Evolutionary conservation across 2,329 filamentous ascomycete genomes (phyloP).

Genomic region (Hyphodiscus sp.): DNA sequence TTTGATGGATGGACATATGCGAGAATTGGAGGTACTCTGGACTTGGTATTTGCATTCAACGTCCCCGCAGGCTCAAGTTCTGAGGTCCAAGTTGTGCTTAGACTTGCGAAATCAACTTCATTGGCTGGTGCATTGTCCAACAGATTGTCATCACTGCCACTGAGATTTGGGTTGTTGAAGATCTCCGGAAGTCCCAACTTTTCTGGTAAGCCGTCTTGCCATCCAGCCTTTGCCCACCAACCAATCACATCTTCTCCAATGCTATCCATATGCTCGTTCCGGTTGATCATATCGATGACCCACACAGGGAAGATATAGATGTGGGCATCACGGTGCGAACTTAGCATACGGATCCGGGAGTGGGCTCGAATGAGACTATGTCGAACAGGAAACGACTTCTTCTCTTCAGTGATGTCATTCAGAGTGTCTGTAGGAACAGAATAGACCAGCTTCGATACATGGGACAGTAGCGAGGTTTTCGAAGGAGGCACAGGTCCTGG

Average conservation of each 20-base stretch:
- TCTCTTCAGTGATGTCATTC: constrained; percentile 73
- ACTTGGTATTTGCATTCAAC: constrained; percentile 7
- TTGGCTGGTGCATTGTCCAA: constrained; percentile 24
- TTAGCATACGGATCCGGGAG: constrained; percentile 71
- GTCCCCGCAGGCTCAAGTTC: constrained; percentile 6
- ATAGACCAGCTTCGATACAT: constrained; percentile 74
- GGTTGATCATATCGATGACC: constrained; percentile 76
- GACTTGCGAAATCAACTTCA: constrained; percentile 22
- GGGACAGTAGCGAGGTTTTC: constrained; percentile 57
- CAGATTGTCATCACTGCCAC: constrained; percentile 32
- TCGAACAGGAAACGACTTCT: constrained; percentile 66
- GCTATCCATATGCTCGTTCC: constrained; percentile 77
- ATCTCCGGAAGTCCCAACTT: constrained; percentile 70
- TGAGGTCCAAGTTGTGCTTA: constrained; percentile 30
- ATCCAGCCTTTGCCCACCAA: constrained; percentile 92
- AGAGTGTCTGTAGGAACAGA: constrained; percentile 84
- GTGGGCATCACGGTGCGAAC: constrained; percentile 81
- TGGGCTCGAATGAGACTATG: constrained; percentile 70
- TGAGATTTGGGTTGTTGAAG: constrained; percentile 42
- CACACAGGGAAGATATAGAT: constrained; percentile 92
- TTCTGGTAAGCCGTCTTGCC: constrained; percentile 74
- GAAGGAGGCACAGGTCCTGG: constrained; percentile 50
- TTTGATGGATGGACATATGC: constrained; percentile 68
- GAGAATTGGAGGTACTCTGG: constrained; percentile 65
- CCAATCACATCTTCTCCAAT: constrained; percentile 88